A percentile compares a stretch with the other conserved stretches of the same genome.
These are phyloP conservation scores for Suhomyces xylopsoci DNA, from an alignment of 805 yeast genomes.

Conservation along the genomic window DNA sequence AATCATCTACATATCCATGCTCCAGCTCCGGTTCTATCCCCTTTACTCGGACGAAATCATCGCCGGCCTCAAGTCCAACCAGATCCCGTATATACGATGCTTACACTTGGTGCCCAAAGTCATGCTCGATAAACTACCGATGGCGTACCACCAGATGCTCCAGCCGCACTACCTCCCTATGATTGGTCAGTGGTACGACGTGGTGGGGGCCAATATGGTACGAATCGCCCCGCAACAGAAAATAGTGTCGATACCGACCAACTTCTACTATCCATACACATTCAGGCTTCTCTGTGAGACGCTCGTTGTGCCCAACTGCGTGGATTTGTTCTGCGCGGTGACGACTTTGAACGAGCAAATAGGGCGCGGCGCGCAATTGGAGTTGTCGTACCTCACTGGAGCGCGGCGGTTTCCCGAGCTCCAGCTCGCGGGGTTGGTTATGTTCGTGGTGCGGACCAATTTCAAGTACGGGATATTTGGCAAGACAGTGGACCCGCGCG, in stretches of 20 bases:
- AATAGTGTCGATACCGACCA: constrained; percentile 9
- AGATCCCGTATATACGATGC: constrained; percentile 49
- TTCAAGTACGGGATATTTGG: constrained; percentile 18
- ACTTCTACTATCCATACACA: constrained; percentile 35
- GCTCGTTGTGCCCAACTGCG: constrained; percentile 46
- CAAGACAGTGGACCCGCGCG: constrained; percentile 8
- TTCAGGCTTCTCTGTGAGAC: constrained; percentile 41
- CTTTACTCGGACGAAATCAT: constrained; percentile 49
- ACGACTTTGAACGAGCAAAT: background rate
- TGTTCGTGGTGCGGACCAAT: constrained; percentile 30
- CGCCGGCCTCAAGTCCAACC: constrained; percentile 37
- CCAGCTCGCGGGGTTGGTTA: constrained; percentile 27
- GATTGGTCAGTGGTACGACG: constrained; percentile 31
- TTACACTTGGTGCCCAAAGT: constrained; percentile 37
- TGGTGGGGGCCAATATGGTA: constrained; percentile 13
- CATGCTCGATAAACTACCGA: constrained; percentile 37
- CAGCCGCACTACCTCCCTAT: constrained; percentile 41
- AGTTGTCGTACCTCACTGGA: background rate
- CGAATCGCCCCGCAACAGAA: background rate
- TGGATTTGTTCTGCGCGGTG: constrained; percentile 40
- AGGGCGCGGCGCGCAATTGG: background rate
- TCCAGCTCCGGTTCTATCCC: constrained; percentile 46
- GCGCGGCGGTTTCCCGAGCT: constrained; percentile 33
- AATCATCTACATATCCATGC: constrained; percentile 50
- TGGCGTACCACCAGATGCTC: constrained; percentile 30